Evolutionary conservation across 1,284 basidiomycete genomes (phyloP), one percentile per base, ranked within the genome.

Genomic region (Leccinum proximum): DNA sequence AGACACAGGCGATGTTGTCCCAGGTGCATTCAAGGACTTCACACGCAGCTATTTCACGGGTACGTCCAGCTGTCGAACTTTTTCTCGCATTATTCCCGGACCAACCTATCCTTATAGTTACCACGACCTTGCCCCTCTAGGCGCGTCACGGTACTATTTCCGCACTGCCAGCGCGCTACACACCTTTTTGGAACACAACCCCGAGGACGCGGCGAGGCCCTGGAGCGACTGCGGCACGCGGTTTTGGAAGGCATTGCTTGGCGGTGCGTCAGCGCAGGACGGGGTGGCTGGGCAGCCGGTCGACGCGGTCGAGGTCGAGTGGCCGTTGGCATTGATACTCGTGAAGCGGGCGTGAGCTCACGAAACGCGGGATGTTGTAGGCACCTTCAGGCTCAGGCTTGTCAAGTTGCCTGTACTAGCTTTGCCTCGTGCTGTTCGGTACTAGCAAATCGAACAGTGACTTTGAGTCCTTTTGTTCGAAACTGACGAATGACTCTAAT

Each of bases 151-250:
- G 33, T 33, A 85, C 68, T 70, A 94, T 73, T 77, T 95, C 10
- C 80, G 86, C 54, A 93, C 92, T 0, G 87, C 84, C 77, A 92
- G 88, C 65, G 81, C 92, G 2, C 76, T 93, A 38, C 86, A 93
- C 67, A 87, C 85, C 2, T 95, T 85, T 75, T 83, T 87, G 58
- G 87, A 89, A 67, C 71, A 74, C 8, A 81, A 88, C 69, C 91
- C 92, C 0, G 81, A 84, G 18, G 91, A 94, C 67, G 70, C 75
- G 57, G 64, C 73, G 53, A 67, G 70, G 2, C 69, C 67, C 1
- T 80, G 82, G 5, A 89, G 90, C 0, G 89, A 92, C 72, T 82
- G 93, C 33, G 84, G 84, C 0, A 78, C 83, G 68, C 78, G 88
- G 11, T 87, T 92, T 65, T 83, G 86, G 79, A 80, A 79, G 67